Percentiles rank a stretch among this genome's conserved stretches.
phyloP scores from a whole-genome alignment of 2,329 filamentous ascomycete species.

The Phialocephala subalpina region DNA sequence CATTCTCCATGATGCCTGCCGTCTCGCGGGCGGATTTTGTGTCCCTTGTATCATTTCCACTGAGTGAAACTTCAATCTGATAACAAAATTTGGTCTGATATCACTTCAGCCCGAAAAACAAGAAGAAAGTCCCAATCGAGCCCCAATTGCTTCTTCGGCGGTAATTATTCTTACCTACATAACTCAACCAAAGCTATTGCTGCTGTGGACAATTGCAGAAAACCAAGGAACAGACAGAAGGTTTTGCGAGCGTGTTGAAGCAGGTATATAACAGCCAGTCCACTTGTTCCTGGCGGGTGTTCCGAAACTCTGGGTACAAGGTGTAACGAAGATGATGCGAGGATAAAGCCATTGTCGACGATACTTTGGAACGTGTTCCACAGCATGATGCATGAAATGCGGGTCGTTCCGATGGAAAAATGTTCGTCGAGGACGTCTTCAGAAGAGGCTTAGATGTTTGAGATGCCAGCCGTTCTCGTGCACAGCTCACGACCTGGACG shows the following conservation, averaged over 20 bases:
- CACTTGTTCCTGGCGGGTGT: constrained; percentile 2
- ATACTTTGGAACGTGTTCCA: background rate
- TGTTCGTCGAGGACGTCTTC: background rate
- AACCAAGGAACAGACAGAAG: background rate
- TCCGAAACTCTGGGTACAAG: background rate
- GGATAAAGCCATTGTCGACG: background rate
- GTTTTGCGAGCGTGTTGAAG: background rate
- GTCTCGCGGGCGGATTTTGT: background rate
- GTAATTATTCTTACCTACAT: background rate
- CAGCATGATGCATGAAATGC: constrained; percentile 13
- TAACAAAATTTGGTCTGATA: constrained; percentile 1
- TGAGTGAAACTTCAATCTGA: background rate
- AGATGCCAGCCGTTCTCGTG: background rate
- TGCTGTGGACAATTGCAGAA: background rate
- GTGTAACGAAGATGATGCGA: constrained; percentile 10
- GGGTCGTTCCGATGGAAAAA: constrained; percentile 1
- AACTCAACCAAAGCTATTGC: too few species aligned
- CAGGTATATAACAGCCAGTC: background rate
- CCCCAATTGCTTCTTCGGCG: background rate
- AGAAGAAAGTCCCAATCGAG: background rate
- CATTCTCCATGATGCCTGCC: background rate
- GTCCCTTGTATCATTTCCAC: background rate
- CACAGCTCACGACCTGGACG: background rate
- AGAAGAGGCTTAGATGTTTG: background rate
- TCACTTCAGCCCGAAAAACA: background rate